Conservation (phyloP, 129 eudicot species). For the Centrapalus pauciflorus region DNA sequence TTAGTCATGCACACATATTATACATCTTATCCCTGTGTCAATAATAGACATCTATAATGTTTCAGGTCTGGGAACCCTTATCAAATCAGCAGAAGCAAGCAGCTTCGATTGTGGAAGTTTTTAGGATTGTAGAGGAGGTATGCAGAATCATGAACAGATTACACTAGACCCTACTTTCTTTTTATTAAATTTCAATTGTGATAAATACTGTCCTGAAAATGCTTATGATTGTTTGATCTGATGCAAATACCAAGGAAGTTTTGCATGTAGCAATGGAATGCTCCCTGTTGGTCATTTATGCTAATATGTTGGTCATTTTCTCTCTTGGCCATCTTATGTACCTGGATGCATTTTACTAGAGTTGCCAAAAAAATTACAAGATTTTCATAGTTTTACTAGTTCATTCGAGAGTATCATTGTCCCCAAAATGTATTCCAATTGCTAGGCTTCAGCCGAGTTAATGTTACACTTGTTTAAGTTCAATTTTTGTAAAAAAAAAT, state of each 20-base stretch:
- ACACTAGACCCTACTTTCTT: background rate
- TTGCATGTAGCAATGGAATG: background rate
- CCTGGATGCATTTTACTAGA: background rate
- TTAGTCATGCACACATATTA: background rate
- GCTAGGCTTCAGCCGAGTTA: background rate
- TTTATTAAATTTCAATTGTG: background rate
- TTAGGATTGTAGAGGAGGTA: slow-evolving; percentile 93
- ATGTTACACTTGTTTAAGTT: background rate
- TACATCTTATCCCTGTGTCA: slow-evolving; percentile 8
- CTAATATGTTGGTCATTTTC: background rate
- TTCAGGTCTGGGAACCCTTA: slow-evolving; percentile 90
- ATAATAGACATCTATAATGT: slow-evolving; percentile 10
- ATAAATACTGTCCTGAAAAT: background rate
- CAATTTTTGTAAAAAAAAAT: background rate
- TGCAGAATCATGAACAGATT: slow-evolving; percentile 7
- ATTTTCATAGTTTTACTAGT: too few species aligned
- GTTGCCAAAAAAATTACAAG: background rate
- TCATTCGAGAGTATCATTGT: too few species aligned
- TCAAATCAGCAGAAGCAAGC: slow-evolving; percentile 87
- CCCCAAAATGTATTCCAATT: too few species aligned
- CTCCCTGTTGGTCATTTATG: background rate
- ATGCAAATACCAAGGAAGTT: background rate
- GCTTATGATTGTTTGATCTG: background rate
- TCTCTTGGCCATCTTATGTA: background rate
- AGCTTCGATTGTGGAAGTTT: slow-evolving; percentile 87